Evolutionary conservation across 306 rosid species (phyloP).

Genomic region (Cicer arietinum): DNA sequence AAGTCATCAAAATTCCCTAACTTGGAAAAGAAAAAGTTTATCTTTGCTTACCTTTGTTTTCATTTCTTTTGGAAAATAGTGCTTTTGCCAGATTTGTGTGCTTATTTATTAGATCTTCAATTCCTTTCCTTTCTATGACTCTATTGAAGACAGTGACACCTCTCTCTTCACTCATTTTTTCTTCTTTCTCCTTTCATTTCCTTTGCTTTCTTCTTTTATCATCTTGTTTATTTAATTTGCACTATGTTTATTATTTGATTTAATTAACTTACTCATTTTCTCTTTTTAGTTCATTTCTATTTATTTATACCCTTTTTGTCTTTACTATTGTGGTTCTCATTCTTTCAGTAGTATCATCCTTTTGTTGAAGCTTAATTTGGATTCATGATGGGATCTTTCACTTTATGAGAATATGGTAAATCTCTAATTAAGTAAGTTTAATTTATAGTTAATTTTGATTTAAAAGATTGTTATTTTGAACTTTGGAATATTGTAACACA

Average conservation of each 20-base stretch:
- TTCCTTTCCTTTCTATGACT: conserved; percentile 72
- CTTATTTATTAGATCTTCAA: conserved; percentile 57
- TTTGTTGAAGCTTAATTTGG: conserved; percentile 37
- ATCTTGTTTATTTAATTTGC: not conserved
- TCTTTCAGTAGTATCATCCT: conserved; percentile 4
- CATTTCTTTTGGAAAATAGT: conserved; percentile 46
- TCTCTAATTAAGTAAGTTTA: conserved; percentile 16
- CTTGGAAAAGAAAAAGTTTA: conserved; percentile 33
- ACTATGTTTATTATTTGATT: not conserved
- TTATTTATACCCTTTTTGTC: not conserved
- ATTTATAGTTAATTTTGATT: conserved; percentile 2
- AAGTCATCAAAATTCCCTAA: conserved; percentile 35
- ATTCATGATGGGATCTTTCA: conserved; percentile 12
- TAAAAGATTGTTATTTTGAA: conserved; percentile 6
- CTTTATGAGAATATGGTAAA: conserved; percentile 16
- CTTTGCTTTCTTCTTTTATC: not conserved
- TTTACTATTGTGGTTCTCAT: conserved; percentile 31
- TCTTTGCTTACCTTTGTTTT: conserved; percentile 35
- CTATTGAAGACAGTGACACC: conserved; percentile 70
- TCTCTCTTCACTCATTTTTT: conserved; percentile 49
- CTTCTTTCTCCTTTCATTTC: conserved; percentile 19
- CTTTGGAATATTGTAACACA: not conserved
- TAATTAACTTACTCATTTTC: not conserved
- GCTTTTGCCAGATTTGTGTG: conserved; percentile 68
- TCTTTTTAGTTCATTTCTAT: conserved; percentile 30